Evolutionary conservation across 108 stramenopile species (phyloP).

Genomic region (Fragilariopsis cylindrus): DNA sequence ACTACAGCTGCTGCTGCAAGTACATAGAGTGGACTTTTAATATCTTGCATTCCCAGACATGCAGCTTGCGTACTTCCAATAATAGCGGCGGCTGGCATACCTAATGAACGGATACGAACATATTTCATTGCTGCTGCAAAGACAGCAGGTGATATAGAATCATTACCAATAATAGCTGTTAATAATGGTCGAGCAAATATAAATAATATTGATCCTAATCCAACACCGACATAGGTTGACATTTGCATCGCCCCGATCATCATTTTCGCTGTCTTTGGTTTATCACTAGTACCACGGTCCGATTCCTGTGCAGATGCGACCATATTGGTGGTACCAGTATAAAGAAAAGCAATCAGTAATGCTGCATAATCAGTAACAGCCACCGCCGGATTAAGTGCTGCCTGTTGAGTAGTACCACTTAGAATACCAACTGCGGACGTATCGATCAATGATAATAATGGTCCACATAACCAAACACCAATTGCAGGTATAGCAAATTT

Average conservation of each 20-base stretch:
- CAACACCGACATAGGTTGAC: slow-evolving; percentile 60
- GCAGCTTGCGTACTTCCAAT: slow-evolving; percentile 82
- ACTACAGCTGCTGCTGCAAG: slow-evolving; percentile 75
- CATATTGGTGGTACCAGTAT: slow-evolving; percentile 83
- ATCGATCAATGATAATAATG: slow-evolving; percentile 81
- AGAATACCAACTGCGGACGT: slow-evolving; percentile 77
- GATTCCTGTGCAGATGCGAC: slow-evolving; percentile 67
- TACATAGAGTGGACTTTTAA: slow-evolving; percentile 72
- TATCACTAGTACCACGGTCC: slow-evolving; percentile 38
- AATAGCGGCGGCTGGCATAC: slow-evolving; percentile 81
- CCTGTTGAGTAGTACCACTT: slow-evolving; percentile 81
- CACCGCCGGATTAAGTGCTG: slow-evolving; percentile 82
- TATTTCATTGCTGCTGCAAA: slow-evolving; percentile 74
- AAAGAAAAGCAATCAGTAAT: slow-evolving; percentile 80
- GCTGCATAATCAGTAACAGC: slow-evolving; percentile 76
- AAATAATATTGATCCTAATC: slow-evolving; percentile 55
- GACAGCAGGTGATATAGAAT: slow-evolving; percentile 64
- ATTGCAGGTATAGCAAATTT: slow-evolving; percentile 85
- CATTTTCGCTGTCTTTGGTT: slow-evolving; percentile 40
- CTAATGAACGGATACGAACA: slow-evolving; percentile 81
- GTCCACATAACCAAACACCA: slow-evolving; percentile 83
- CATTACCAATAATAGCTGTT: slow-evolving; percentile 72
- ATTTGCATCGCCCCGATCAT: slow-evolving; percentile 71
- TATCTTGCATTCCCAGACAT: slow-evolving; percentile 81
- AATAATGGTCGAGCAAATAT: slow-evolving; percentile 47